Base-by-base conservation (phyloP, 768 basidiomycete genomes). In the Hirschioporus abietinus region DNA sequence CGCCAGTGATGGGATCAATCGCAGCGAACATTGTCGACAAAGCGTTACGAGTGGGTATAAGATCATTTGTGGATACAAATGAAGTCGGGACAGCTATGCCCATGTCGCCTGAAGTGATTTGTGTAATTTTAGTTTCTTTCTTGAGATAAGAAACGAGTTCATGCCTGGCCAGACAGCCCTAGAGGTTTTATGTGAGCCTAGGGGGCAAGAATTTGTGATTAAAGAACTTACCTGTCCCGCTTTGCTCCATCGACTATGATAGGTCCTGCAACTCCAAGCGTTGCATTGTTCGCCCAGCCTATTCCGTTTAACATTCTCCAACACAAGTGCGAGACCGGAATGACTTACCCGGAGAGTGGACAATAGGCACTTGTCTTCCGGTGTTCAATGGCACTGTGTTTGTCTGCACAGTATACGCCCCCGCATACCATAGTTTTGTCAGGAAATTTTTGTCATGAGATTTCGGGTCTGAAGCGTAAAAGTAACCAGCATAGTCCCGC, bases 241-340 rank as follows among this genome's bases (percentile, higher is more conserved):
- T 88, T 87, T 7, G 85, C 86, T 3, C 84, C 84, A 68, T 88
- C 86, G 2, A 88, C 84, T 63, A 88, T 85, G 58, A 86, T 86
- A 6, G 86, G 85, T 0, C 85, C 85, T 6, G 82, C 84, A 10
- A 86, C 78, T 2, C 86, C 86, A 1, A 86, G 75, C 0, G 77
- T 81, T 5, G 83, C 85, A 66, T 85, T 82, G 69, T 86, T 86
- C 26, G 77, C 78, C 85, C 86, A 87, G 25, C 77, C 84, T 82
- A 65, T 25, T 60, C 24, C 26, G 57, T 58, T 52, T 15, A 27
- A 15, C n/a, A 20, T 52, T 65, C 75, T 66, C 23, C 27, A 34
- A 36, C 23, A 20, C 1, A 34, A 30, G n/a, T 23, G 5, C 4
- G 12, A 65, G 18, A n/a, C 15, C 20, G 8, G 23, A 64, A 62